Evolutionary conservation across 768 basidiomycete genomes (phyloP).

Genomic region (Boletus barrowsii): DNA sequence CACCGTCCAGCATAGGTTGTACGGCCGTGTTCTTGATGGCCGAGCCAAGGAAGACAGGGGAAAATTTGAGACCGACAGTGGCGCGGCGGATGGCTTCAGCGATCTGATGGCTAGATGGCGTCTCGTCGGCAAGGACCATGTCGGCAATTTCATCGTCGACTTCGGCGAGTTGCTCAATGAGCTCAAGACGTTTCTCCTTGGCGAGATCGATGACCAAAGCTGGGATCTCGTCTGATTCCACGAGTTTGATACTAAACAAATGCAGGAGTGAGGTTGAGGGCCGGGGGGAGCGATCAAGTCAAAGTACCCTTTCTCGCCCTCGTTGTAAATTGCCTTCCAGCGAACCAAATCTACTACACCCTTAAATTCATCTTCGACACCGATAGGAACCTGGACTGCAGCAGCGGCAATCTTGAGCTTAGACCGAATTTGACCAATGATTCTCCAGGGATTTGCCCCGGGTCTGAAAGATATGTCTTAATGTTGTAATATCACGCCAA

Average conservation of each 20-base stretch:
- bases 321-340: constrained; percentile 93
- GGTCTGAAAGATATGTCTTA: constrained; percentile 48
- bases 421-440: constrained; percentile 84
- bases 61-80: constrained; percentile 85
- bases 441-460: constrained; percentile 96
- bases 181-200: constrained; percentile 80
- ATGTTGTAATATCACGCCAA: background rate
- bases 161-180: constrained; percentile 93
- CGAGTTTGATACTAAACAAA: constrained; percentile 60
- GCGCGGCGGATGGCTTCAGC: constrained; percentile 84
- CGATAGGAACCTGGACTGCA: constrained; percentile 95
- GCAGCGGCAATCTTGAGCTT: constrained; percentile 93
- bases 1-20: constrained; percentile 90
- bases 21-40: constrained; percentile 97
- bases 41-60: constrained; percentile 95
- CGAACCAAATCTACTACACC: constrained; percentile 94
- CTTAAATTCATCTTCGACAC: constrained; percentile 77
- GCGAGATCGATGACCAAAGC: constrained; percentile 69
- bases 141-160: constrained; percentile 96
- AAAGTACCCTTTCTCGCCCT: constrained; percentile 90
- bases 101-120: constrained; percentile 70
- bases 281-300: background rate
- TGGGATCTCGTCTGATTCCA: constrained; percentile 87
- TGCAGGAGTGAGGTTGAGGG: background rate
- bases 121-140: constrained; percentile 80